phyloP scores from a whole-genome alignment of 352 stramenopile species.

The Pythium apleroticum region DNA sequence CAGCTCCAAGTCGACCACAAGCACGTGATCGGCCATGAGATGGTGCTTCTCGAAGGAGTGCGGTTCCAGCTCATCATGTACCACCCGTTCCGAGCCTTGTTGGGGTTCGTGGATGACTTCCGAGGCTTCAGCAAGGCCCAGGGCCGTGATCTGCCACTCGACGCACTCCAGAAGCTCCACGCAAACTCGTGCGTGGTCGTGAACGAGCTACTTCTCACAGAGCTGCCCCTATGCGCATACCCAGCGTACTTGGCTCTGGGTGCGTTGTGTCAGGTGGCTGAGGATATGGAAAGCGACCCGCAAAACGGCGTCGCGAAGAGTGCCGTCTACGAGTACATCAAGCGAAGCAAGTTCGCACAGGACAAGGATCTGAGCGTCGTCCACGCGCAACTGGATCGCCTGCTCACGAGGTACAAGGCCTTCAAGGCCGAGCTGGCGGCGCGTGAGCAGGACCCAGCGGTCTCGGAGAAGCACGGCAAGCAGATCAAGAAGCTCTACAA shows the following conservation, averaged over 20 bases:
- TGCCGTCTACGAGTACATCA: constrained; percentile 63
- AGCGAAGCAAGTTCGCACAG: constrained; percentile 69
- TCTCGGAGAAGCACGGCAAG: constrained; percentile 44
- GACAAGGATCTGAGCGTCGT: constrained; percentile 44
- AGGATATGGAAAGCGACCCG: constrained; percentile 45
- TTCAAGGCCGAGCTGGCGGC: constrained; percentile 37
- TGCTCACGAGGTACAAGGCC: constrained; percentile 36
- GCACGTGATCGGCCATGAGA: constrained; percentile 86
- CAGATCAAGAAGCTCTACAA: constrained; percentile 86
- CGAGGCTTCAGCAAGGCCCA: constrained; percentile 67
- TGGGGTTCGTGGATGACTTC: constrained; percentile 87
- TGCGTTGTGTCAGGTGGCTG: constrained; percentile 50
- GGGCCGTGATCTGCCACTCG: constrained; percentile 56
- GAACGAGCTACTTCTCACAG: constrained; percentile 77
- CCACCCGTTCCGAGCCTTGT: constrained; percentile 77
- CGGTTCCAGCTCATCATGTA: constrained; percentile 91
- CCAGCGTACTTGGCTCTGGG: constrained; percentile 73
- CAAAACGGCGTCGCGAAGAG: constrained; percentile 30
- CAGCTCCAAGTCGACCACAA: constrained; percentile 84
- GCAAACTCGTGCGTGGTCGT: constrained; percentile 67
- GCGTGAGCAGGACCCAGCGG: constrained; percentile 36
- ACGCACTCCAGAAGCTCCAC: constrained; percentile 77
- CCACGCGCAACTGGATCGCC: constrained; percentile 31
- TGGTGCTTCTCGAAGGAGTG: constrained; percentile 83
- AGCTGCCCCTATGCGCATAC: constrained; percentile 62